Evolutionary conservation across 257 asterid species (phyloP), one percentile per base, ranked within the genome.

Genomic region (Nemophila menziesii): DNA sequence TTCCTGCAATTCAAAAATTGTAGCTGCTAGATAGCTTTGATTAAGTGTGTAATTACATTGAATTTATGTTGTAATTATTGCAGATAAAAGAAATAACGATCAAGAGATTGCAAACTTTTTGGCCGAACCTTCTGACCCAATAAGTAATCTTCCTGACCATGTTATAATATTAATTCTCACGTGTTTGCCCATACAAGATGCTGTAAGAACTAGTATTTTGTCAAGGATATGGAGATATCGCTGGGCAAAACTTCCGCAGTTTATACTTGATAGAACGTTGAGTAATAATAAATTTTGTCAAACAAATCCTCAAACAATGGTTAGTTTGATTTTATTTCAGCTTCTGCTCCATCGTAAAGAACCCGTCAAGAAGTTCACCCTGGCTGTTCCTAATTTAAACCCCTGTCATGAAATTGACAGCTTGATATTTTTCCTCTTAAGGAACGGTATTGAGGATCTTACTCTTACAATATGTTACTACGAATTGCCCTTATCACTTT

Each of bases 401-500:
- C 22, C 19, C 0, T 56, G 60, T 39, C 15, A 16, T 21, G 33
- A 56, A 18, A 63, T 63, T 16, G 64, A 63, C 38, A 29, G 40
- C 21, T 16, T 51, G 29, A 39, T 63, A 4, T 12, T 13, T 17
- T 21, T 44, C 26, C 33, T 56, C 2, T 46, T 48, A 17, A 46
- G 60, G 49, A 33, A 44, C 22, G 33, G 38, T 4, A 36, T 56
- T 10, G 20, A 48, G 41, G 51, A 61, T 5, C 21, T 61, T 12
- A 24, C 41, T 27, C 24, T 54, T 29, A 16, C 46, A 43, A 17
- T 42, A 17, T 3, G 9, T 4, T n/a, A 3, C 16, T 53, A 54
- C 38, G 17, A 17, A 17, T 19, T 54, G 52, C 61, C 62, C 15
- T 39, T 58, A 16, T 39, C 66, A 33, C 8, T 52, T 11, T 60